phyloP scores from a whole-genome alignment of 306 rosid genomes.

The Abrus pulchellus region DNA sequence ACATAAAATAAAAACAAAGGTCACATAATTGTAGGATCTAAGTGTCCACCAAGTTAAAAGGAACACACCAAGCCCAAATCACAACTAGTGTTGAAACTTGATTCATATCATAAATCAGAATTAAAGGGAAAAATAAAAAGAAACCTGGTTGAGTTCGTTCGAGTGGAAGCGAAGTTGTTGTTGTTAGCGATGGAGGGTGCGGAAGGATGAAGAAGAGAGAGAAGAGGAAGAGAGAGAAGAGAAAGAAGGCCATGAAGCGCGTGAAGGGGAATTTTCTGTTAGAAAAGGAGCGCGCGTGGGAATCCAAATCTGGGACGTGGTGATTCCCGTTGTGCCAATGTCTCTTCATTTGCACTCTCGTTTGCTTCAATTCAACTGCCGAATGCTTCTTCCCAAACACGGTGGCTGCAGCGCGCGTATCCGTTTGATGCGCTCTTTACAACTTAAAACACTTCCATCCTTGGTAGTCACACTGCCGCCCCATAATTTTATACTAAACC shows the following conservation, averaged over 20 bases:
- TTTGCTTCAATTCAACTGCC: background rate
- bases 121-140: background rate
- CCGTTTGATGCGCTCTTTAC: no score
- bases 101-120: no score
- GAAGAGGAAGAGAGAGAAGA: constrained; percentile 30
- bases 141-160: constrained; percentile 33
- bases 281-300: background rate
- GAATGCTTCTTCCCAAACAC: background rate
- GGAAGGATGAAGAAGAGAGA: constrained; percentile 37
- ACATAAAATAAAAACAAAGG: background rate
- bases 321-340: constrained; percentile 6
- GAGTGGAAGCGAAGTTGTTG: background rate
- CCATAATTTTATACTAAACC: no score
- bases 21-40: background rate
- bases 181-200: background rate
- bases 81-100: no score
- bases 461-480: no score
- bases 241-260: constrained; percentile 25
- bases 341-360: constrained; percentile 32
- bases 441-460: no score
- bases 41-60: background rate
- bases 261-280: constrained; percentile 1
- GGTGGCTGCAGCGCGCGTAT: background rate
- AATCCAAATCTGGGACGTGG: background rate
- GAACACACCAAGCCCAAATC: no score